These are phyloP conservation scores for Persicaria tinctoria DNA, from an alignment of 148 eudicot genomes.

Conservation along the genomic window DNA sequence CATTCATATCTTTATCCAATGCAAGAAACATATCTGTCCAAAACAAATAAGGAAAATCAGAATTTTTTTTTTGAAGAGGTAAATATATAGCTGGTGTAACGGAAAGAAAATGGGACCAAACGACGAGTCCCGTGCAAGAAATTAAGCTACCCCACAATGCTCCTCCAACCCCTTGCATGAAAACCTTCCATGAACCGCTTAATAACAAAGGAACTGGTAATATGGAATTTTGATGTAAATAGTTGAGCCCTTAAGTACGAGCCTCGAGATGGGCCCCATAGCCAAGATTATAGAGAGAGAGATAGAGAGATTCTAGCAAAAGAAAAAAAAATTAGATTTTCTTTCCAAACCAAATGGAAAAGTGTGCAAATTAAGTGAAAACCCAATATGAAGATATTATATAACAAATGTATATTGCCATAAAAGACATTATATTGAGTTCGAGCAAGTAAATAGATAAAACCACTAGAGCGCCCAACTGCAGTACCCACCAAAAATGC, in stretches of 20 bases:
- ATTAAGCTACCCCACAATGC: too few species aligned
- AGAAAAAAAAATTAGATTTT: neutral
- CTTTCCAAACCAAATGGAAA: neutral
- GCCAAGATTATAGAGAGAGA: too few species aligned
- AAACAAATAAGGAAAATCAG: neutral
- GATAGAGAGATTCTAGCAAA: neutral
- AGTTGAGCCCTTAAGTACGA: neutral
- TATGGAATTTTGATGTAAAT: neutral
- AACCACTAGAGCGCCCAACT: neutral
- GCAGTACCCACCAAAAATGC: conserved; percentile 68
- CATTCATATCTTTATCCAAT: conserved; percentile 93
- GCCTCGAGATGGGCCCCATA: neutral
- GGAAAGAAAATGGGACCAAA: too few species aligned
- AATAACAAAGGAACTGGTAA: neutral
- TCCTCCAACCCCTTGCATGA: neutral
- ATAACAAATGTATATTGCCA: neutral
- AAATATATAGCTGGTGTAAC: too few species aligned
- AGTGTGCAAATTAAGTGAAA: neutral
- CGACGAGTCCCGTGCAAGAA: too few species aligned
- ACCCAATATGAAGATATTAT: neutral
- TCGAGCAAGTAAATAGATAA: neutral
- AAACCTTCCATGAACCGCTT: neutral
- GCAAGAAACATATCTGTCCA: conserved; percentile 88
- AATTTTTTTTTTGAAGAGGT: too few species aligned
- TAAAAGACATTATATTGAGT: neutral